phyloP scores from a whole-genome alignment of 495 filamentous ascomycete genomes.

The Talaromyces adpressus region DNA sequence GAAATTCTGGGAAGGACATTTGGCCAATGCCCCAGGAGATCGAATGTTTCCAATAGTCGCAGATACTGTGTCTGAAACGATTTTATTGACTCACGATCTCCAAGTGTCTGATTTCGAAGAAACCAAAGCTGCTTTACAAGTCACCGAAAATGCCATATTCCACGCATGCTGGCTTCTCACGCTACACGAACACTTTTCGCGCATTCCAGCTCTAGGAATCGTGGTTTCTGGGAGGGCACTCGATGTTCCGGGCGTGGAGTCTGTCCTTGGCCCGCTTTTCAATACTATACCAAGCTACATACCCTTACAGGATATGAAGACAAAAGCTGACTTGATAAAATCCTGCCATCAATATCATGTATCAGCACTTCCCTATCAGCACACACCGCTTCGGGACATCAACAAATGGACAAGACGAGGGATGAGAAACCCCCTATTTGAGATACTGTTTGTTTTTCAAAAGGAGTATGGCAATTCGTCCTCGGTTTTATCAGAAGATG shows the following conservation, averaged over 20 bases:
- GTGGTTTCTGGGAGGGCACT: slow-evolving; percentile 67
- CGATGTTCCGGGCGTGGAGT: slow-evolving; percentile 56
- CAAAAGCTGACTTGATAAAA: slow-evolving; percentile 43
- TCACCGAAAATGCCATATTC: slow-evolving; percentile 69
- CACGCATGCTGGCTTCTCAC: slow-evolving; percentile 62
- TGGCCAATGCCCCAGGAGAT: slow-evolving; percentile 19
- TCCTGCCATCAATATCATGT: slow-evolving; percentile 57
- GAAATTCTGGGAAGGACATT: slow-evolving; percentile 34
- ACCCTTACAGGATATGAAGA: slow-evolving; percentile 33
- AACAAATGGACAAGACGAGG: slow-evolving; percentile 58
- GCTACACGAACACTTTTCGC: slow-evolving; percentile 31
- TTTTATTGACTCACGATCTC: slow-evolving; percentile 22
- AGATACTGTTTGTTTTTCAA: slow-evolving; percentile 82
- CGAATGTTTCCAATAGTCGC: slow-evolving; percentile 15
- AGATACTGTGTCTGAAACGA: slow-evolving; percentile 13
- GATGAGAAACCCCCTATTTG: slow-evolving; percentile 58
- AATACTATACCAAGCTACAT: slow-evolving; percentile 76
- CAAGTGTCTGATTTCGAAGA: slow-evolving; percentile 29
- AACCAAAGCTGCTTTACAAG: slow-evolving; percentile 46
- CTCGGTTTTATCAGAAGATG: slow-evolving; percentile 14
- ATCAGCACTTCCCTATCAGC: slow-evolving; percentile 54
- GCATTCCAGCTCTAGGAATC: slow-evolving; percentile 45
- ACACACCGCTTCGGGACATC: slow-evolving; percentile 65
- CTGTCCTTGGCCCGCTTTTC: slow-evolving; percentile 77
- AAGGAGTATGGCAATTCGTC: slow-evolving; percentile 24